Percentiles rank a stretch among this genome's conserved stretches.
These are phyloP conservation scores for Leccinum fibrillosum DNA, from an alignment of 768 basidiomycete genomes.

Conservation along the genomic window DNA sequence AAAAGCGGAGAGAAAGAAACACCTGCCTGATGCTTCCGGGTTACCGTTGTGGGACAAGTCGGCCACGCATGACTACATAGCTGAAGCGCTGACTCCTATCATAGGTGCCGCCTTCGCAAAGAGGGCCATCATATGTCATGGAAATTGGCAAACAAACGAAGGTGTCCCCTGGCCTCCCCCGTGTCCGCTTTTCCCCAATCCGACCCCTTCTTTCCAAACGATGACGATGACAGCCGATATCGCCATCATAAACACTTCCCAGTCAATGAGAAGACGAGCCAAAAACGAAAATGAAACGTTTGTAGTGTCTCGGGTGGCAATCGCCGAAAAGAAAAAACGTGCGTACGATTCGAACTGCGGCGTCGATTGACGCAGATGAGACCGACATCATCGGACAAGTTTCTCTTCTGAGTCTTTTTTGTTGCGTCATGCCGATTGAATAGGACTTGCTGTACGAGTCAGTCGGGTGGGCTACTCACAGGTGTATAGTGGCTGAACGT, in stretches of 20 bases:
- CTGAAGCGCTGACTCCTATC: not conserved
- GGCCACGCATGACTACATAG: not conserved
- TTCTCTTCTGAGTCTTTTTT: not conserved
- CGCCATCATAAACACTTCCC: not conserved
- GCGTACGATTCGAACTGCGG: not conserved
- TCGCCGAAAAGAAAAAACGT: not conserved
- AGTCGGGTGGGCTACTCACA: not conserved
- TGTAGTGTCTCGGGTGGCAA: not conserved
- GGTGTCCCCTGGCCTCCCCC: not conserved
- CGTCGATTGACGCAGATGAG: not conserved
- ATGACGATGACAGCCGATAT: not conserved
- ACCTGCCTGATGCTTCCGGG: not conserved
- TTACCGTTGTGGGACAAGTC: not conserved
- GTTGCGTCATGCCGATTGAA: not conserved
- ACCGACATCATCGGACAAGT: conserved; percentile 8
- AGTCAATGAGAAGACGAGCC: not conserved
- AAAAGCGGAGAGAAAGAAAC: not conserved
- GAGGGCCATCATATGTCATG: not conserved
- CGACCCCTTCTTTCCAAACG: not conserved
- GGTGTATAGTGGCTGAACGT: conserved; percentile 6
- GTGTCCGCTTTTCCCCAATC: not conserved
- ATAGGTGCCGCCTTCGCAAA: not conserved
- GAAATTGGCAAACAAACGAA: not conserved
- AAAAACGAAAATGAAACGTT: not conserved
- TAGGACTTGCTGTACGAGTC: not conserved